A percentile compares a stretch with the other conserved stretches of the same genome.
Evolutionary conservation across 176 grass and related monocot species (phyloP).

Genomic region (Themeda triandra): DNA sequence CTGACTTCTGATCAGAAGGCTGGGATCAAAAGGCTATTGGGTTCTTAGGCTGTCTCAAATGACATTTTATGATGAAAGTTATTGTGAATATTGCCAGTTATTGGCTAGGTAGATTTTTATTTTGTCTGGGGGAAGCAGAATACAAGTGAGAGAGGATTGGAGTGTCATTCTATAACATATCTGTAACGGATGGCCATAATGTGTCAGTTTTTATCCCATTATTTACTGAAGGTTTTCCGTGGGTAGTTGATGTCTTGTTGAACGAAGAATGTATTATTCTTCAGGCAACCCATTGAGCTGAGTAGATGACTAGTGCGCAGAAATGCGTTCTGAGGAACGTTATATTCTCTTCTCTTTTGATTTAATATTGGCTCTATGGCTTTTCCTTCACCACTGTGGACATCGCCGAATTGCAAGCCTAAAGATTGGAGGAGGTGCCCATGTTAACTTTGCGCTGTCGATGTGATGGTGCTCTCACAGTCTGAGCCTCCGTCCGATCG

Average conservation of each 20-base stretch:
- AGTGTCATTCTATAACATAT: not conserved
- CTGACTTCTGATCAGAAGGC: conserved; percentile 67
- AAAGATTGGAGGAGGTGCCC: not conserved
- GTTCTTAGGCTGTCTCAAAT: conserved; percentile 18
- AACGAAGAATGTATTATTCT: not conserved
- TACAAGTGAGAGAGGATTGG: not conserved
- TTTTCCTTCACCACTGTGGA: too few relatives aligned
- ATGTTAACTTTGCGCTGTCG: too few relatives aligned
- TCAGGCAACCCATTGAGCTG: not conserved
- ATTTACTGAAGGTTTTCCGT: not conserved
- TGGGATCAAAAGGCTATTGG: conserved; percentile 69
- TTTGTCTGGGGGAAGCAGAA: conserved; percentile 21
- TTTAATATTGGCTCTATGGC: too few relatives aligned
- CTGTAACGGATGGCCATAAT: not conserved
- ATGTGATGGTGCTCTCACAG: too few relatives aligned
- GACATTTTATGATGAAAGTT: too few relatives aligned
- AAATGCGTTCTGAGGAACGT: too few relatives aligned
- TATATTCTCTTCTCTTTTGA: too few relatives aligned
- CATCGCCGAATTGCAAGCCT: too few relatives aligned
- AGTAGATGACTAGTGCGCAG: too few relatives aligned
- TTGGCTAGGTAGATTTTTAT: conserved; percentile 36
- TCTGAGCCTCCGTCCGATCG: too few relatives aligned
- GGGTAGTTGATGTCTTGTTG: not conserved
- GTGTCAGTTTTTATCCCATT: conserved; percentile 18
- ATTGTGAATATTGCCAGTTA: conserved; percentile 46